Percentiles rank a stretch among this genome's conserved stretches.
phyloP scores from a whole-genome alignment of 2,329 filamentous ascomycete species.

The Cladosporium phlei region DNA sequence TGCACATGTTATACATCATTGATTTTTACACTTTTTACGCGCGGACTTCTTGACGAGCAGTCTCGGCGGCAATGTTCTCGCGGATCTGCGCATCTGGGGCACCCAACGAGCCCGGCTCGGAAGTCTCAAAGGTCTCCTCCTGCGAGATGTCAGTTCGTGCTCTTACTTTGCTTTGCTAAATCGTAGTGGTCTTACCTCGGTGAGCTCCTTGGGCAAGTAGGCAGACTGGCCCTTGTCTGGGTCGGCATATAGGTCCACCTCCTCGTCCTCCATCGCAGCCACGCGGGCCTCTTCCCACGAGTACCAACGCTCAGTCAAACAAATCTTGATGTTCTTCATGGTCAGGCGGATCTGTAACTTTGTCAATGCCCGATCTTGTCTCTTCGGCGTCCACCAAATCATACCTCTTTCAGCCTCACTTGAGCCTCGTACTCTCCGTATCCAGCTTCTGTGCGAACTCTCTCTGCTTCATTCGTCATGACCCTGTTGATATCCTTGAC shows the following conservation, averaged over 20 bases:
- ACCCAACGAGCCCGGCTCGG: not conserved
- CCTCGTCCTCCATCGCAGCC: slow-evolving; percentile 61
- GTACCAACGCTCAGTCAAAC: slow-evolving; percentile 82
- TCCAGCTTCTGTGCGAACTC: slow-evolving; percentile 61
- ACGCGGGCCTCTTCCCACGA: slow-evolving; percentile 73
- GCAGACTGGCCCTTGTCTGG: slow-evolving; percentile 4
- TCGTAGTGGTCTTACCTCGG: not conserved
- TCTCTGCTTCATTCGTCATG: slow-evolving; percentile 69
- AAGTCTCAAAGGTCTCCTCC: too few relatives aligned
- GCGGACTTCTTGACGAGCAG: not conserved
- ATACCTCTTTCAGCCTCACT: slow-evolving; percentile 62
- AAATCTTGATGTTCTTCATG: slow-evolving; percentile 76
- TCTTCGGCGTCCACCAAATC: slow-evolving; percentile 24
- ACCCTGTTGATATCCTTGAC: slow-evolving; percentile 86
- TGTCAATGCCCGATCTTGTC: not conserved
- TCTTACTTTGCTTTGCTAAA: not conserved
- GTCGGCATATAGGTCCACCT: slow-evolving; percentile 53
- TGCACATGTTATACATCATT: slow-evolving; percentile 9
- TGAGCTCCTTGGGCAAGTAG: slow-evolving; percentile 2
- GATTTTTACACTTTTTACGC: not conserved
- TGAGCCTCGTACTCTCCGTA: slow-evolving; percentile 68
- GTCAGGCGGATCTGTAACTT: slow-evolving; percentile 65
- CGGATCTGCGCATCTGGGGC: not conserved
- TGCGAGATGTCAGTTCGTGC: not conserved
- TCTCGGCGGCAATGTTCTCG: slow-evolving; percentile 4